Percentiles rank a stretch among this genome's conserved stretches.
Conservation (phyloP, 2,329 filamentous ascomycete genomes). For the Helminthosporium solani region DNA sequence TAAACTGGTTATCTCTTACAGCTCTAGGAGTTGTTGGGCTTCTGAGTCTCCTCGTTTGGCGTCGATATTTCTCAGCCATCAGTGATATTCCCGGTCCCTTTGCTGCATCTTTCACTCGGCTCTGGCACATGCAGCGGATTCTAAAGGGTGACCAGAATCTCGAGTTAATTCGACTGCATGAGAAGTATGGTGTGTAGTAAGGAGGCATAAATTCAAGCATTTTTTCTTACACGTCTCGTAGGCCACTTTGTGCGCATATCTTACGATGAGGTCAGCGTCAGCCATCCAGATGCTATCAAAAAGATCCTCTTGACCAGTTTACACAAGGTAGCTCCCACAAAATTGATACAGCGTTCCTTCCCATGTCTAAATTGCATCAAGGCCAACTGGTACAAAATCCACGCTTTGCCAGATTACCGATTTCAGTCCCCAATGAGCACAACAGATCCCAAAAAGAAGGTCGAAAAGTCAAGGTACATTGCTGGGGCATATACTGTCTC, state of each 20-base stretch:
- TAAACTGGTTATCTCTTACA: too few relatives aligned
- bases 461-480: too few relatives aligned
- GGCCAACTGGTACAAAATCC: constrained; percentile 43
- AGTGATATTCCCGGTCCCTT: constrained; percentile 30
- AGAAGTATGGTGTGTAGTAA: constrained; percentile 10
- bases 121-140: constrained; percentile 3
- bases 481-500: too few relatives aligned
- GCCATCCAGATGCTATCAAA: constrained; percentile 4
- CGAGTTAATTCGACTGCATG: constrained; percentile 20
- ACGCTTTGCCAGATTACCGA: too few relatives aligned
- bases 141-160: background rate
- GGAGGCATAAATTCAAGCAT: too few relatives aligned
- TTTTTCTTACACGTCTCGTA: too few relatives aligned
- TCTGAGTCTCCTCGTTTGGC: too few relatives aligned
- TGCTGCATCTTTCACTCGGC: constrained; percentile 20
- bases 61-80: too few relatives aligned
- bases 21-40: too few relatives aligned
- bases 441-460: too few relatives aligned
- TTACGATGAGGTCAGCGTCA: constrained; percentile 11
- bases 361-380: constrained; percentile 32
- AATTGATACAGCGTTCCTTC: background rate
- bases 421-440: too few relatives aligned
- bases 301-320: constrained; percentile 16
- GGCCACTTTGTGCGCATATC: constrained; percentile 17
- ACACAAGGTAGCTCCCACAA: background rate